phyloP scores from a whole-genome alignment of 805 yeast species.

The Myxozyma melibiosi region DNA sequence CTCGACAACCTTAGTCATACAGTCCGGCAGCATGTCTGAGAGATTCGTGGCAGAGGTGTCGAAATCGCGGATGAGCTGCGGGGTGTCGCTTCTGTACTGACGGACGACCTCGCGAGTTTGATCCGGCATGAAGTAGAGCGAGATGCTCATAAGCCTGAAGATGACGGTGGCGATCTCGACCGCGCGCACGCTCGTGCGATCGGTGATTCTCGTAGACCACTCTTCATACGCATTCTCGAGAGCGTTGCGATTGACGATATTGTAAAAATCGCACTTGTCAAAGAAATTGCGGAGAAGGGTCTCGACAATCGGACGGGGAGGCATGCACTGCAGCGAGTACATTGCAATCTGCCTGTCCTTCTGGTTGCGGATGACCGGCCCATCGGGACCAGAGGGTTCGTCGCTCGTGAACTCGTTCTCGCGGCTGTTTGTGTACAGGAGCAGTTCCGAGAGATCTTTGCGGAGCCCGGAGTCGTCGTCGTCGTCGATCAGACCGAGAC shows the following conservation, averaged over 20 bases:
- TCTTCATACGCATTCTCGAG: slow-evolving; percentile 11
- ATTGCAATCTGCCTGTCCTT: background rate
- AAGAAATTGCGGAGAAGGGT: slow-evolving; percentile 12
- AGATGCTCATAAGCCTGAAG: slow-evolving; percentile 26
- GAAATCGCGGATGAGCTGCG: slow-evolving; percentile 12
- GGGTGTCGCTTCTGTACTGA: slow-evolving; percentile 11
- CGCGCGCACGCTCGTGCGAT: background rate
- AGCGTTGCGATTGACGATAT: slow-evolving; percentile 10
- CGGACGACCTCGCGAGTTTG: slow-evolving; percentile 1
- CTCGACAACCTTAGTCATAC: slow-evolving; percentile 14
- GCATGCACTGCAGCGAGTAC: slow-evolving; percentile 15
- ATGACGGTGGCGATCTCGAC: slow-evolving; percentile 6
- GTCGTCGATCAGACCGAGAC: slow-evolving; percentile 10
- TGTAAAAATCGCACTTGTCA: slow-evolving; percentile 22
- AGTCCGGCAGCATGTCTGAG: slow-evolving; percentile 25
- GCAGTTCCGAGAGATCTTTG: slow-evolving; percentile 12
- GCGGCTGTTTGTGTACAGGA: slow-evolving; percentile 11
- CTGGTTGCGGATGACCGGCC: background rate
- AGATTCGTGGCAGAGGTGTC: slow-evolving; percentile 16
- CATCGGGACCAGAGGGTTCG: background rate
- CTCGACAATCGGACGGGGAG: slow-evolving; percentile 25
- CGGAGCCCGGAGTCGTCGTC: slow-evolving; percentile 15
- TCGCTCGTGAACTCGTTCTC: background rate
- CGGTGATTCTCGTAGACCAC: slow-evolving; percentile 14
- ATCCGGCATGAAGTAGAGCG: slow-evolving; percentile 20